A percentile compares a stretch with the other conserved stretches of the same genome.
phyloP scores from a whole-genome alignment of 306 rosid genomes.

The Trifolium fragiferum region DNA sequence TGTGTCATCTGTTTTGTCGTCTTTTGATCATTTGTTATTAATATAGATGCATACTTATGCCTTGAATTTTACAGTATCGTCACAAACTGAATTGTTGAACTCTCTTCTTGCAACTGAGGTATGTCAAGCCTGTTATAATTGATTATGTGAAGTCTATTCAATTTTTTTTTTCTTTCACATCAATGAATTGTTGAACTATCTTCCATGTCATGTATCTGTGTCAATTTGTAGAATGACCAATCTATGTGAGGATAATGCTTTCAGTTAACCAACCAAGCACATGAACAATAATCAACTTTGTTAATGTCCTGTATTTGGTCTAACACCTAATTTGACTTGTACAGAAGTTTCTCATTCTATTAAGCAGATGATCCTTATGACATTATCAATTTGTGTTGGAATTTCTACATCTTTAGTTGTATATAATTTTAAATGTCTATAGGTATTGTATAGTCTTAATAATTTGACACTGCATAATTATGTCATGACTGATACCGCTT shows the following conservation, averaged over 20 bases:
- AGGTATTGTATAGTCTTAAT: constrained; percentile 16
- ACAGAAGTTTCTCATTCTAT: constrained; percentile 8
- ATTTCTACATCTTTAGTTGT: constrained; percentile 8
- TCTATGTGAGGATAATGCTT: constrained; percentile 11
- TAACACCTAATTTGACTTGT: constrained; percentile 12
- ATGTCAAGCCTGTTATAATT: constrained; percentile 44
- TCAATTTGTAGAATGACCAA: constrained; percentile 25
- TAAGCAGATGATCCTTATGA: constrained; percentile 7
- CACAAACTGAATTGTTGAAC: constrained; percentile 77
- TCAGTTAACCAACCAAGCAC: constrained; percentile 21
- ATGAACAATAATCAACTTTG: constrained; percentile 4
- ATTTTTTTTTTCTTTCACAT: constrained; percentile 15
- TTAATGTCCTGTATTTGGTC: constrained; percentile 23
- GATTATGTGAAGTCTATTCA: constrained; percentile 12
- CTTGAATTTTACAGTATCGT: constrained; percentile 68
- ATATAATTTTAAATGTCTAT: constrained; percentile 23
- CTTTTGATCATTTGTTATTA: constrained; percentile 24
- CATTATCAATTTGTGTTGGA: background rate
- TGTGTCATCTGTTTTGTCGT: constrained; percentile 36
- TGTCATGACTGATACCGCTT: constrained; percentile 15
- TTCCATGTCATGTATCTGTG: constrained; percentile 20
- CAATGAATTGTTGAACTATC: constrained; percentile 8
- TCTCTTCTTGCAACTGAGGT: constrained; percentile 95
- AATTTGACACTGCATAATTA: constrained; percentile 9
- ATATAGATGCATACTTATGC: constrained; percentile 34